Conservation (phyloP, 768 basidiomycete genomes). For the Suillus cothurnatus region DNA sequence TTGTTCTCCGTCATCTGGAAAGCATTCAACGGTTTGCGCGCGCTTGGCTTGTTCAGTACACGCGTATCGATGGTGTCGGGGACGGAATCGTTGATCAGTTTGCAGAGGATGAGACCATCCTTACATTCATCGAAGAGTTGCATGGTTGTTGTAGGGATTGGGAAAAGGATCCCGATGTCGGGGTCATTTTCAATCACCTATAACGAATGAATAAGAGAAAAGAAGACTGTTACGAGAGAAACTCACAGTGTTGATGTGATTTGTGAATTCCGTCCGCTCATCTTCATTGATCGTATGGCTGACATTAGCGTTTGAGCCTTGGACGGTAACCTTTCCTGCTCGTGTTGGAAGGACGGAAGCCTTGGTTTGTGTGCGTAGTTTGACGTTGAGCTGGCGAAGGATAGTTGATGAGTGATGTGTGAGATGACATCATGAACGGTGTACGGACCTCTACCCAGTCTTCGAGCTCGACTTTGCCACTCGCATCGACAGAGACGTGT, state of each 20-base stretch:
- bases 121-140: slow-evolving; percentile 97
- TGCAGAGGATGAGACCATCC: slow-evolving; percentile 95
- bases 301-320: slow-evolving; percentile 93
- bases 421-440: slow-evolving; percentile 26
- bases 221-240: slow-evolving; percentile 5
- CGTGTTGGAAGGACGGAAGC: slow-evolving; percentile 56
- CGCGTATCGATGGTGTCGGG: slow-evolving; percentile 99
- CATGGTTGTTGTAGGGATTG: slow-evolving; percentile 96
- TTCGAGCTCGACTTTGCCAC: slow-evolving; percentile 94
- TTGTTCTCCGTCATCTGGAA: slow-evolving; percentile 99
- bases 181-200: slow-evolving; percentile 91
- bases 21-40: slow-evolving; percentile 86
- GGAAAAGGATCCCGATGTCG: slow-evolving; percentile 80
- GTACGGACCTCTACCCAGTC: slow-evolving; percentile 94
- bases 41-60: slow-evolving; percentile 88
- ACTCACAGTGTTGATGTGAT: slow-evolving; percentile 93
- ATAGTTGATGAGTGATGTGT: slow-evolving; percentile 15
- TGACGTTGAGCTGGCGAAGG: slow-evolving; percentile 69
- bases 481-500: slow-evolving; percentile 90
- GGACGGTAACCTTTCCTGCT: slow-evolving; percentile 90
- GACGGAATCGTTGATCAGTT: slow-evolving; percentile 99
- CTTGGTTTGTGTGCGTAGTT: slow-evolving; percentile 58
- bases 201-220: slow-evolving; percentile 1
- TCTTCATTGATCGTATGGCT: slow-evolving; percentile 98
- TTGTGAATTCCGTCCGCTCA: slow-evolving; percentile 94